These are phyloP conservation scores for Trifolium repens DNA, from an alignment of 306 rosid genomes.

Conservation along the genomic window DNA sequence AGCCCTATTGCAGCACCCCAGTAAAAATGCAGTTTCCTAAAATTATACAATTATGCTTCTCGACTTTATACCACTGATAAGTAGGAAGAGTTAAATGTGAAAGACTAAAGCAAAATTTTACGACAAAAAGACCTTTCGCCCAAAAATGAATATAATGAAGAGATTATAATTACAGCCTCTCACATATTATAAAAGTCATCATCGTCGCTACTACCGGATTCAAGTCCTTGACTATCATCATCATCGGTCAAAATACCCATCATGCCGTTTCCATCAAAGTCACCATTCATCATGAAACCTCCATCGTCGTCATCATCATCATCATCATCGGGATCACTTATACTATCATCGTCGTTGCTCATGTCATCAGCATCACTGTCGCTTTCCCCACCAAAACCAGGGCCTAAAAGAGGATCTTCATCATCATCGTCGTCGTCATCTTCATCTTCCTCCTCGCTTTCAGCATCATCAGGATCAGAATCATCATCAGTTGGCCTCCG, in stretches of 20 bases:
- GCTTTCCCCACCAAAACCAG: constrained; percentile 81
- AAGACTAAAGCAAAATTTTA: constrained; percentile 47
- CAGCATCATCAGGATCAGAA: constrained; percentile 98
- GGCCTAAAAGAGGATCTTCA: constrained; percentile 72
- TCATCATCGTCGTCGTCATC: constrained; percentile 66
- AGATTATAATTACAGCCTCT: constrained; percentile 57
- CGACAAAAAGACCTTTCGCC: constrained; percentile 34
- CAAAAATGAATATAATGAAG: constrained; percentile 48
- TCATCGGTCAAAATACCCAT: constrained; percentile 75
- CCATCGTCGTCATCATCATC: constrained; percentile 56
- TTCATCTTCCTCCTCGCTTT: constrained; percentile 87
- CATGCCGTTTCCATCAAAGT: constrained; percentile 71
- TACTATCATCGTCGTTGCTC: constrained; percentile 70
- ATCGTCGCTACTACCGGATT: constrained; percentile 73
- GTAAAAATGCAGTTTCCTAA: neutral
- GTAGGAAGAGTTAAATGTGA: constrained; percentile 4
- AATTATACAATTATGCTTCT: constrained; percentile 34
- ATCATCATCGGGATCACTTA: constrained; percentile 64
- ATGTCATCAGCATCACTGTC: constrained; percentile 78
- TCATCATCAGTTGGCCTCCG: constrained; percentile 93
- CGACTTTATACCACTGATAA: constrained; percentile 30
- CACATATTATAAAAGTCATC: constrained; percentile 72
- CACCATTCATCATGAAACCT: constrained; percentile 74
- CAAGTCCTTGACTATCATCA: constrained; percentile 70
- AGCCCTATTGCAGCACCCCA: neutral